phyloP scores from a whole-genome alignment of 2,329 filamentous ascomycete species.

The Hymenoscyphus scutula region DNA sequence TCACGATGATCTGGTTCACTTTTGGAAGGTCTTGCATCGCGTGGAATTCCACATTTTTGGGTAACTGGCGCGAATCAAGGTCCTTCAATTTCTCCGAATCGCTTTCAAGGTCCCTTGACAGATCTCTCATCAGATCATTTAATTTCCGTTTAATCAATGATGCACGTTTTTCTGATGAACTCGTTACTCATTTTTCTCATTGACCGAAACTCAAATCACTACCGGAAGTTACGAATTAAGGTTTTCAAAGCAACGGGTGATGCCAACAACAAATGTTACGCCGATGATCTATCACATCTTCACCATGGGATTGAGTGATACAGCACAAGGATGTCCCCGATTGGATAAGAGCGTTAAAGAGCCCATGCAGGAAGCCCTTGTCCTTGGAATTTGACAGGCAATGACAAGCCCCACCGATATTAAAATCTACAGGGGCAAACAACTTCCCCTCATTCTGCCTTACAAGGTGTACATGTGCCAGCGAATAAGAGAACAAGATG shows the following conservation, averaged over 20 bases:
- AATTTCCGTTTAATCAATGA: too few species aligned
- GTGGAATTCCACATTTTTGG: too few species aligned
- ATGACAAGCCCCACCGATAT: not conserved
- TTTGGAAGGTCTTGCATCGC: not conserved
- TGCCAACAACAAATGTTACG: too few species aligned
- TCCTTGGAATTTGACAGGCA: not conserved
- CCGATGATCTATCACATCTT: too few species aligned
- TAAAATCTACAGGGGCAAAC: not conserved
- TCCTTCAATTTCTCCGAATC: not conserved
- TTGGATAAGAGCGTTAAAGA: not conserved
- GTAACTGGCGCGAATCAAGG: too few species aligned
- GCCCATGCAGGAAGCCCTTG: not conserved
- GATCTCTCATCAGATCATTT: too few species aligned
- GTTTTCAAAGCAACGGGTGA: too few species aligned
- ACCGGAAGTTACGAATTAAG: too few species aligned
- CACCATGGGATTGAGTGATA: not conserved
- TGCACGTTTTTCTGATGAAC: too few species aligned
- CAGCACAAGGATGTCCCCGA: not conserved
- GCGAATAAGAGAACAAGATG: not conserved
- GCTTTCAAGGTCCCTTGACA: not conserved
- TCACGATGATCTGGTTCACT: not conserved
- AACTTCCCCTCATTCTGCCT: not conserved
- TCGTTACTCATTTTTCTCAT: too few species aligned
- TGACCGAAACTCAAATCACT: too few species aligned
- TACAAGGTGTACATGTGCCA: not conserved